Evolutionary conservation across 352 stramenopile genomes (phyloP), one percentile per base, ranked within the genome.

Genomic region (Globisporangium perplexum): DNA sequence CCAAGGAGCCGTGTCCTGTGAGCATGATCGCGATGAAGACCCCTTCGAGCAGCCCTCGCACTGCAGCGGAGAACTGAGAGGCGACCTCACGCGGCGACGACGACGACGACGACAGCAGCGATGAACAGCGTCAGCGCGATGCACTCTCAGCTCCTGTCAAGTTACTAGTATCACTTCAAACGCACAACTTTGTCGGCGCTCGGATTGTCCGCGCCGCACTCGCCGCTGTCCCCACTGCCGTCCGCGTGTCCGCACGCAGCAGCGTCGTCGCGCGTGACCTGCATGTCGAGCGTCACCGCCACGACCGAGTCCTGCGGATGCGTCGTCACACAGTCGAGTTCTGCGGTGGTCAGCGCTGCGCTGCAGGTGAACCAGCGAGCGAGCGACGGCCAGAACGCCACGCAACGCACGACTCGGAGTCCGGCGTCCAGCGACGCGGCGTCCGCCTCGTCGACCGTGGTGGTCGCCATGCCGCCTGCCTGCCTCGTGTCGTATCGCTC

Each of bases 51-150:
- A 62, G 30, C 7, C 55, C 48, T 2, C 30, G 42, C 0, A 14
- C 18, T 47, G 55, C 55, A 3, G 23, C 5, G 7, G 33, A 26
- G 23, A 62, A 62, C 48, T 62, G 26, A n/a, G 24, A 41, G 7
- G 15, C 23, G 15, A 3, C 28, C 15, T 6, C 38, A 44, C 38
- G 23, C 17, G 23, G 22, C 4, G 12, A 42, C 15, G 18, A n/a
- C 6, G 18, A 23, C 38, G 18, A 44, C 15, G 18, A 44, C 15
- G 18, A 7, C 10, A 5, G 10, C 38, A 44, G 15, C 30, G 10
- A 33, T 23, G 23, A 18, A 11, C 6, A 33, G 30, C 30, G 10
- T 33, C 30, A 33, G 30, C 30, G 14, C 22, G 38, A 17, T 44
- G 12, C n/a, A n/a, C 33, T 15, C 6, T 39, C 33, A 39, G 12